Percentiles rank a stretch among this genome's conserved stretches.
Evolutionary conservation across 805 yeast genomes (phyloP).

Genomic region (Metschnikowia henanensis): DNA sequence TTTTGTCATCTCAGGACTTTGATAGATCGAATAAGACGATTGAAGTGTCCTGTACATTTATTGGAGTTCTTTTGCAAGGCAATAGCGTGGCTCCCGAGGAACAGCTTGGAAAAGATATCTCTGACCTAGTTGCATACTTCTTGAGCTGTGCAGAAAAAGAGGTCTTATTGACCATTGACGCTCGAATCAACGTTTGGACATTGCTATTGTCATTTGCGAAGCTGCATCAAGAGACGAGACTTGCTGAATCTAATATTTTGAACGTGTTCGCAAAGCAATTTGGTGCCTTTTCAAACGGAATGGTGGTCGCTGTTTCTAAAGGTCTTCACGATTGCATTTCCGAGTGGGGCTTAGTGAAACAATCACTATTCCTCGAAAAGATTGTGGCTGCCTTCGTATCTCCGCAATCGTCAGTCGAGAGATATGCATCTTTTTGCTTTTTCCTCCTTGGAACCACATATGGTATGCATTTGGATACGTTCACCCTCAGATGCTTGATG

Average conservation of each 20-base stretch:
- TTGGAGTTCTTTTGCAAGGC: background rate
- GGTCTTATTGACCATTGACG: slow-evolving; percentile 39
- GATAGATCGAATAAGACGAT: slow-evolving; percentile 43
- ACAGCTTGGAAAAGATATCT: slow-evolving; percentile 36
- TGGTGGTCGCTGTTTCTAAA: slow-evolving; percentile 22
- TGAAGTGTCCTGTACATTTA: background rate
- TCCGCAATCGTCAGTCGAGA: slow-evolving; percentile 42
- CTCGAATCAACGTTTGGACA: slow-evolving; percentile 30
- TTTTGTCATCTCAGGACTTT: slow-evolving; percentile 26
- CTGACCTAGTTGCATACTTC: slow-evolving; percentile 50
- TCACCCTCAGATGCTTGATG: slow-evolving; percentile 41
- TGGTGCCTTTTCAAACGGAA: slow-evolving; percentile 17
- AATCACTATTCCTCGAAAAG: slow-evolving; percentile 13
- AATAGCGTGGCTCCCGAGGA: background rate
- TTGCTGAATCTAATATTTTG: slow-evolving; percentile 18
- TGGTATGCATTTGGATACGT: slow-evolving; percentile 27
- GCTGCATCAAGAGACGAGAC: slow-evolving; percentile 25
- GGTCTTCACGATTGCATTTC: slow-evolving; percentile 14
- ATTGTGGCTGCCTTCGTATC: slow-evolving; percentile 24
- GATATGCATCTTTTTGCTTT: slow-evolving; percentile 36
- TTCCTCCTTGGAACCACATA: slow-evolving; percentile 34
- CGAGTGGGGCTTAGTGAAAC: background rate
- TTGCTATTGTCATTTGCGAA: slow-evolving; percentile 29
- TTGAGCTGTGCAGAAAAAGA: slow-evolving; percentile 38
- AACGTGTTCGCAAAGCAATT: slow-evolving; percentile 22